Evolutionary conservation across 345 rosid species (phyloP).

Genomic region (Rhodomyrtus tomentosa): DNA sequence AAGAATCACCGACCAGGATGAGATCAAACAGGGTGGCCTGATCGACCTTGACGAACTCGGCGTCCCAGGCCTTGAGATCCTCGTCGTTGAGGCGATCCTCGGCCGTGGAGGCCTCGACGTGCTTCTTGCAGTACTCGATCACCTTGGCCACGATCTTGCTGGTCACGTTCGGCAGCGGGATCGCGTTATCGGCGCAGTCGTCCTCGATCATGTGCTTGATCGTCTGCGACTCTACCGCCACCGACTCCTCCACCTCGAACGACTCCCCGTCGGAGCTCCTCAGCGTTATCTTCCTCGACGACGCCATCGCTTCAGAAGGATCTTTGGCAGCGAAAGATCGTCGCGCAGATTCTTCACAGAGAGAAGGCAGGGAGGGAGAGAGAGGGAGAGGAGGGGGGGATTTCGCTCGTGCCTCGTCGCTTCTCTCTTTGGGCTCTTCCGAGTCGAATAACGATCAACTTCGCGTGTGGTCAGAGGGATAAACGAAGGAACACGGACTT

Average conservation of each 20-base stretch:
- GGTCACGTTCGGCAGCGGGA: constrained; percentile 62
- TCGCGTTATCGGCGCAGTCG: constrained; percentile 41
- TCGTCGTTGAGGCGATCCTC: constrained; percentile 14
- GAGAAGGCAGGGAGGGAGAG: no score
- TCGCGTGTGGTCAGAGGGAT: no score
- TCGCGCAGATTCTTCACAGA: no score
- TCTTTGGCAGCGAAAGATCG: background rate
- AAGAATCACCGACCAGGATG: constrained; percentile 17
- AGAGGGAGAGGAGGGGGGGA: no score
- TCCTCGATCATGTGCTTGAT: constrained; percentile 68
- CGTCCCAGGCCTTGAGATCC: constrained; percentile 38
- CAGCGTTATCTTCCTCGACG: constrained; percentile 29
- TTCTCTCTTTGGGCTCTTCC: no score
- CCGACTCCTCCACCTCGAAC: constrained; percentile 53
- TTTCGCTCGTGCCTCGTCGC: background rate
- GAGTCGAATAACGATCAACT: no score
- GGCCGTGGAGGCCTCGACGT: constrained; percentile 27
- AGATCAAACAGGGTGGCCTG: constrained; percentile 37
- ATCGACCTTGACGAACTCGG: constrained; percentile 45
- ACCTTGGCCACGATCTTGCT: constrained; percentile 72
- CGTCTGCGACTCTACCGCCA: constrained; percentile 53
- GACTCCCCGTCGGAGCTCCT: constrained; percentile 57
- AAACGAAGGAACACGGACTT: no score
- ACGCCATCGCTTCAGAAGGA: background rate
- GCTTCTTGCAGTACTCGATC: constrained; percentile 72